These are phyloP conservation scores for Fragilariopsis cylindrus DNA, from an alignment of 108 stramenopile species.

Conservation along the genomic window DNA sequence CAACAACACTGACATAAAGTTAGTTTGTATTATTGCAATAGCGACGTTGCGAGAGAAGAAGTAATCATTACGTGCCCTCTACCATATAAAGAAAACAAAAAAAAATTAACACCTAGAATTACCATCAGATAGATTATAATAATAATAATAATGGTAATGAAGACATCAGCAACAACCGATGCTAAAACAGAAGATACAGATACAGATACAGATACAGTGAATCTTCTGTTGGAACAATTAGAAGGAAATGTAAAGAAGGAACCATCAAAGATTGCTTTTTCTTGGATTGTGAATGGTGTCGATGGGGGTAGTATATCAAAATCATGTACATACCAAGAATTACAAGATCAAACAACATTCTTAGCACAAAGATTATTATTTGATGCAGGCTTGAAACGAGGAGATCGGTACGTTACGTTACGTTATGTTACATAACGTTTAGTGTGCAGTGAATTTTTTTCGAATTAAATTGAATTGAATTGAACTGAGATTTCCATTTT, in stretches of 20 bases:
- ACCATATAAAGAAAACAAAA: too few species aligned
- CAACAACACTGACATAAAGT: too few species aligned
- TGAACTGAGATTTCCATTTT: too few species aligned
- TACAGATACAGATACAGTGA: not conserved
- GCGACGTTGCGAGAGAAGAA: too few species aligned
- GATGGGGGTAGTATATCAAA: constrained; percentile 50
- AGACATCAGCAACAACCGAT: too few species aligned
- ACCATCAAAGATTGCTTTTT: constrained; percentile 47
- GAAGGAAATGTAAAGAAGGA: constrained; percentile 26
- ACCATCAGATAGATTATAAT: too few species aligned
- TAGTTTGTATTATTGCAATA: too few species aligned
- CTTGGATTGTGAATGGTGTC: constrained; percentile 43
- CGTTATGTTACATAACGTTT: not conserved
- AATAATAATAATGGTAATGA: too few species aligned
- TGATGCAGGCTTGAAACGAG: constrained; percentile 28
- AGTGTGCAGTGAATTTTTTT: too few species aligned
- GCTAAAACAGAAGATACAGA: not conserved
- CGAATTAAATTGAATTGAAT: too few species aligned
- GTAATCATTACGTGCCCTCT: too few species aligned
- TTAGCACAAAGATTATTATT: constrained; percentile 37
- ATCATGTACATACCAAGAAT: constrained; percentile 40
- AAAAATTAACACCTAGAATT: too few species aligned
- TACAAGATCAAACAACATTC: constrained; percentile 26
- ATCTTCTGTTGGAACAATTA: constrained; percentile 38
- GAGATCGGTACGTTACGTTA: constrained; percentile 40